Evolutionary conservation across 2,329 filamentous ascomycete genomes (phyloP).

Genomic region (Pyricularia pennisetigena): DNA sequence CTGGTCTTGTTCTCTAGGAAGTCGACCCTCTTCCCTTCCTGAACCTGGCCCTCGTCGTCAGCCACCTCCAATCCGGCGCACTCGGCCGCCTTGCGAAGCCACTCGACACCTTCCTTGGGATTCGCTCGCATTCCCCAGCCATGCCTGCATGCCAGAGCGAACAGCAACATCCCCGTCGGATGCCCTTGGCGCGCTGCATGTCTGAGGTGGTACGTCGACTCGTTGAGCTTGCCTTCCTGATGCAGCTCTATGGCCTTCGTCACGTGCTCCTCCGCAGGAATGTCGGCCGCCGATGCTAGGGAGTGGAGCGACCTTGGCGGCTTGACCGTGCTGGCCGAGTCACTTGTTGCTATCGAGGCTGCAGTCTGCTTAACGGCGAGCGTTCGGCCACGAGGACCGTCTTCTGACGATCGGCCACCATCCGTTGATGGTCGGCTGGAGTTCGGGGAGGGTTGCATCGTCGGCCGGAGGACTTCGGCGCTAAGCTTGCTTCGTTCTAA

Average conservation of each 20-base stretch:
- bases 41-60: slow-evolving; percentile 61
- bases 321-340: slow-evolving; percentile 45
- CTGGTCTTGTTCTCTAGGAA: slow-evolving; percentile 66
- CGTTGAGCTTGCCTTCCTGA: slow-evolving; percentile 75
- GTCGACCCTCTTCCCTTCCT: slow-evolving; percentile 54
- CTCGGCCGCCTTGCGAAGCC: slow-evolving; percentile 86
- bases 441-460: slow-evolving; percentile 32
- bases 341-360: slow-evolving; percentile 38
- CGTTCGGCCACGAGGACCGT: slow-evolving; percentile 35
- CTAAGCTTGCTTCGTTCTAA: slow-evolving; percentile 40
- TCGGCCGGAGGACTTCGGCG: slow-evolving; percentile 31
- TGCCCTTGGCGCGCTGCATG: slow-evolving; percentile 78
- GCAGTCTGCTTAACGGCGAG: slow-evolving; percentile 30
- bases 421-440: slow-evolving; percentile 35
- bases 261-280: slow-evolving; percentile 80
- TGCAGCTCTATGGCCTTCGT: slow-evolving; percentile 85
- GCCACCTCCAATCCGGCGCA: slow-evolving; percentile 72
- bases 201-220: slow-evolving; percentile 92
- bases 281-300: slow-evolving; percentile 52
- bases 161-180: slow-evolving; percentile 91
- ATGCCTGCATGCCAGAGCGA: slow-evolving; percentile 88
- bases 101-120: slow-evolving; percentile 79
- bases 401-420: slow-evolving; percentile 34
- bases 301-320: slow-evolving; percentile 31
- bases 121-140: slow-evolving; percentile 97